phyloP scores from a whole-genome alignment of 495 filamentous ascomycete species.

The Talaromyces borbonicus region DNA sequence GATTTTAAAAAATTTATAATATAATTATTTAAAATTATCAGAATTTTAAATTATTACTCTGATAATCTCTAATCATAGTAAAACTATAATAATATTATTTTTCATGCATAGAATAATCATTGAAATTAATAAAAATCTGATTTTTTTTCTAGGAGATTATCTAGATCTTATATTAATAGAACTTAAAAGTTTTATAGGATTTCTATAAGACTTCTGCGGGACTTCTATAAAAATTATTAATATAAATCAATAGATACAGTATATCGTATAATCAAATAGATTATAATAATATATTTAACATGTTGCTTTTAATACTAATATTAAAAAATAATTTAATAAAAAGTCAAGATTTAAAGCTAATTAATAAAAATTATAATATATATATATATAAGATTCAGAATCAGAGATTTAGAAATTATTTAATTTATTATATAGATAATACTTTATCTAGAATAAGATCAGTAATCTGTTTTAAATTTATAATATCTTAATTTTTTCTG shows the following conservation, averaged over 20 bases:
- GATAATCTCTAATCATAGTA: neutral
- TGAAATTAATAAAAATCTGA: neutral
- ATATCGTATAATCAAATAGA: neutral
- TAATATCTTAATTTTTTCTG: neutral
- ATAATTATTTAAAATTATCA: neutral
- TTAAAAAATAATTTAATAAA: neutral
- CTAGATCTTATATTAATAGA: neutral
- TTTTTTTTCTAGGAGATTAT: neutral
- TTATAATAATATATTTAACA: neutral
- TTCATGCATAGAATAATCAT: neutral
- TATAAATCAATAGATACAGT: neutral
- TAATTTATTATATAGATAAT: neutral
- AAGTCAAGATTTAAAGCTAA: neutral
- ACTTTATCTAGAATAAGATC: neutral
- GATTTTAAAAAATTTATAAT: neutral
- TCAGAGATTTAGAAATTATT: neutral
- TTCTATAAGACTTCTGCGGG: neutral
- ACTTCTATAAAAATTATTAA: neutral
- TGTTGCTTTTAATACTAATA: neutral
- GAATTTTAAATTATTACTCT: neutral
- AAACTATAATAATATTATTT: neutral
- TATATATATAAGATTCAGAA: neutral
- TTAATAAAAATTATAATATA: neutral
- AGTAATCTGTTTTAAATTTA: neutral
- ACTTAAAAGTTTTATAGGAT: neutral